A percentile compares a stretch with the other conserved stretches of the same genome.
Conservation (phyloP, 176 grass and related monocot species). For the Musa acuminata region DNA sequence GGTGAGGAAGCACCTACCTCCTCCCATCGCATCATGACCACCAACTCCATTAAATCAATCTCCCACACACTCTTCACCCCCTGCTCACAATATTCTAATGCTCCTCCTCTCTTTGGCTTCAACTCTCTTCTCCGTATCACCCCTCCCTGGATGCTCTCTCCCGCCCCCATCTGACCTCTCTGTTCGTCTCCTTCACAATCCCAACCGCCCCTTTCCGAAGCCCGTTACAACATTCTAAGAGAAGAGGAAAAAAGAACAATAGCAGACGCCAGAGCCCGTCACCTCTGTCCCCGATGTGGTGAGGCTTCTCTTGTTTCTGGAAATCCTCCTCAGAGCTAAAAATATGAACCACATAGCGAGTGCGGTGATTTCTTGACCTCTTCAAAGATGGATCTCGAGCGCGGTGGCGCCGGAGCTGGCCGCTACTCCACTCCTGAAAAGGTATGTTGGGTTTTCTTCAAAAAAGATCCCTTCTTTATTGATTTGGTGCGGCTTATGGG, state of each 20-base stretch:
- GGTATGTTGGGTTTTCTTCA: neutral
- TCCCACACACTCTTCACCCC: neutral
- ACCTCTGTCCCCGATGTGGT: neutral
- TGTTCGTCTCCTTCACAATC: neutral
- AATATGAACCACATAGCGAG: neutral
- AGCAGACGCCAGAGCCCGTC: neutral
- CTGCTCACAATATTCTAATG: neutral
- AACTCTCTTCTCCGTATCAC: neutral
- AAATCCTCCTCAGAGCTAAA: neutral
- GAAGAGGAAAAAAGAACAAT: neutral
- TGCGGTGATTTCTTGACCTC: neutral
- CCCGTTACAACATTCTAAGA: neutral
- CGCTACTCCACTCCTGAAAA: neutral
- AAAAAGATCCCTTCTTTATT: neutral
- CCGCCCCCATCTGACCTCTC: neutral
- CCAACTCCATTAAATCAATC: neutral
- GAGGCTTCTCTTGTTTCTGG: neutral
- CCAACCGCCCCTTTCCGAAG: neutral
- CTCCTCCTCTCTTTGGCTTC: neutral
- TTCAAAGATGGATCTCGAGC: conserved; percentile 9
- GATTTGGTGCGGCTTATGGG: too few species aligned
- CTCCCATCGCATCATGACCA: neutral
- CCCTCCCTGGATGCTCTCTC: neutral
- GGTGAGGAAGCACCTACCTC: neutral
- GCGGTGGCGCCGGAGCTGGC: neutral